Evolutionary conservation across 805 yeast species (phyloP).

Genomic region (Lachancea mirantina): DNA sequence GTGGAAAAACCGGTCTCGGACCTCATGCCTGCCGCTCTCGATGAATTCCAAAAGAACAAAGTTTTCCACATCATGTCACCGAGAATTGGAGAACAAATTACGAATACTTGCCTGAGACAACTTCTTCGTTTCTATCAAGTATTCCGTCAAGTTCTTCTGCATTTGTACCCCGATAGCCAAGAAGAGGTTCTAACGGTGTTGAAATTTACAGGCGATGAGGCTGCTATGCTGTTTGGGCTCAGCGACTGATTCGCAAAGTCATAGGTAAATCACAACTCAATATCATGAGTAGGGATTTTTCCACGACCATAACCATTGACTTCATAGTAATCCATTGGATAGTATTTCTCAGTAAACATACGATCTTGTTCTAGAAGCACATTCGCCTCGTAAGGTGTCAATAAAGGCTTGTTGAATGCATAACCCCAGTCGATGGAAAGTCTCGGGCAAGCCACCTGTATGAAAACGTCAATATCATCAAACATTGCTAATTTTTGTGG

Average conservation of each 20-base stretch:
- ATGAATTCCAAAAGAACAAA: constrained; percentile 49
- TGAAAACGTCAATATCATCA: constrained; percentile 88
- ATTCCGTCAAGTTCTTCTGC: constrained; percentile 31
- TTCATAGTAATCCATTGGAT: constrained; percentile 95
- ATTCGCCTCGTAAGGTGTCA: constrained; percentile 96
- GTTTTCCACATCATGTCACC: constrained; percentile 60
- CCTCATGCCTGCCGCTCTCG: constrained; percentile 49
- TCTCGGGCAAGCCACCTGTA: constrained; percentile 96
- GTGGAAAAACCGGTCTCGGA: constrained; percentile 39
- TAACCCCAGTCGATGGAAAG: constrained; percentile 98
- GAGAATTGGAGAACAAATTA: constrained; percentile 47
- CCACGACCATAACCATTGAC: constrained; percentile 92
- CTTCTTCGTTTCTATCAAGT: constrained; percentile 39
- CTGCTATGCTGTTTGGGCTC: constrained; percentile 68
- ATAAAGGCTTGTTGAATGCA: constrained; percentile 83
- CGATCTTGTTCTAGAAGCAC: constrained; percentile 71
- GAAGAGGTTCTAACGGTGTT: constrained; percentile 18
- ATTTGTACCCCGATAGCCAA: constrained; percentile 28
- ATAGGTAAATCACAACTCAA: not conserved
- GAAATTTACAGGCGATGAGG: constrained; percentile 36
- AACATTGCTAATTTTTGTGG: constrained; percentile 89
- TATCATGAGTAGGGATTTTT: constrained; percentile 44
- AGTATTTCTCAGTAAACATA: constrained; percentile 54
- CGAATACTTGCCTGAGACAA: constrained; percentile 40
- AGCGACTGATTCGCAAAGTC: not conserved